Evolutionary conservation across 805 yeast species (phyloP).

Genomic region (Crinitomyces ghanaensis): DNA sequence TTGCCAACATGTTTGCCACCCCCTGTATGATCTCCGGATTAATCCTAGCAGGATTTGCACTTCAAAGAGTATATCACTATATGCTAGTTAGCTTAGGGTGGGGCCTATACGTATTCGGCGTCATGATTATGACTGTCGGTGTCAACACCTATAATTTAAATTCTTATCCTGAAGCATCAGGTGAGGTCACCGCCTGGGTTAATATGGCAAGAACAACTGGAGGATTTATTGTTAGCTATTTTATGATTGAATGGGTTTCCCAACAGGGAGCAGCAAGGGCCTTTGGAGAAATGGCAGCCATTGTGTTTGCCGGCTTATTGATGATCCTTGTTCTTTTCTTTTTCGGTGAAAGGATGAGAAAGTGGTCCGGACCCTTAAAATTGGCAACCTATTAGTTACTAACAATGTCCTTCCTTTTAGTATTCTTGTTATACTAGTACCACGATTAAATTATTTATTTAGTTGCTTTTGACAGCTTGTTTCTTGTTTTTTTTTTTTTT

Average conservation of each 20-base stretch:
- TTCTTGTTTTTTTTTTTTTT: too few relatives aligned
- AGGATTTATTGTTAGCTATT: slow-evolving; percentile 6
- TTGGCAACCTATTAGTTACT: slow-evolving; percentile 3
- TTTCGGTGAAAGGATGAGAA: slow-evolving; percentile 3
- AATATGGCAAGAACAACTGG: slow-evolving; percentile 7
- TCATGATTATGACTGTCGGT: slow-evolving; percentile 6
- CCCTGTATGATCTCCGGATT: slow-evolving; percentile 5
- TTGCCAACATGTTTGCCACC: slow-evolving; percentile 4
- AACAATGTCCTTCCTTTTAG: slow-evolving; percentile 1
- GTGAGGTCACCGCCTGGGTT: slow-evolving; percentile 6
- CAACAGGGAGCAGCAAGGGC: slow-evolving; percentile 3
- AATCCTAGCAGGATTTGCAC: slow-evolving; percentile 3
- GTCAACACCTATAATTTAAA: slow-evolving; percentile 7
- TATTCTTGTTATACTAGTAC: too few relatives aligned
- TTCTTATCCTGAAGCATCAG: slow-evolving; percentile 5
- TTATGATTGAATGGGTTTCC: slow-evolving; percentile 6
- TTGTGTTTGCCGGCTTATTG: slow-evolving; percentile 2
- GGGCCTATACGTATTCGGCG: slow-evolving; percentile 7
- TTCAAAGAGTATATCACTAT: slow-evolving; percentile 3
- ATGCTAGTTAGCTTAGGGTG: slow-evolving; percentile 5
- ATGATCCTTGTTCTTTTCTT: slow-evolving; percentile 2
- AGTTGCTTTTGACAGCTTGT: too few relatives aligned
- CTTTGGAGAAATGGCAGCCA: slow-evolving; percentile 5
- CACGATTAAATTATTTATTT: too few relatives aligned
- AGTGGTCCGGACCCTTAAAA: slow-evolving; percentile 5